Conservation (phyloP, 208 protist species). For the Lotmaria passim region DNA sequence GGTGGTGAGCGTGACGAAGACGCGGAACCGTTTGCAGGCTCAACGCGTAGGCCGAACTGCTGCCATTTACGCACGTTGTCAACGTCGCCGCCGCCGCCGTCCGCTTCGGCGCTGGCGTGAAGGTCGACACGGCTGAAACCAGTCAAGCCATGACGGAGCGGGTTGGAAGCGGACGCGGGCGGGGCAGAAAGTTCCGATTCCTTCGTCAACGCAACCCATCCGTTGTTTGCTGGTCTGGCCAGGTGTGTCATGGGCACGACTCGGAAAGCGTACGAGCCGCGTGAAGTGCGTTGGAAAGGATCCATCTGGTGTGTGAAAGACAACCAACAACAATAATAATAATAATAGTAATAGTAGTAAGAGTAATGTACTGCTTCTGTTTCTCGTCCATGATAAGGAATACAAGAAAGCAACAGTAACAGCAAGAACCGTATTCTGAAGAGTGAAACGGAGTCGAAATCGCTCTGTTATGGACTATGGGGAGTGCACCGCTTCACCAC, state of each 20-base stretch:
- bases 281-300: slow-evolving; percentile 15
- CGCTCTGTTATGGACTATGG: no score
- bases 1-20: neutral
- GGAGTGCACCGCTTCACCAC: no score
- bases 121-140: neutral
- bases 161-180: neutral
- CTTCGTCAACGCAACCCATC: neutral
- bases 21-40: neutral
- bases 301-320: slow-evolving; percentile 19
- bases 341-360: no score
- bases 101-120: neutral
- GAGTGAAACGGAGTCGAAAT: no score
- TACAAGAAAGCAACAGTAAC: no score
- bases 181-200: neutral
- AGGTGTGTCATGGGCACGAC: slow-evolving; percentile 37
- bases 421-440: no score
- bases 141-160: neutral
- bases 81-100: neutral
- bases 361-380: no score
- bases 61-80: slow-evolving; percentile 33
- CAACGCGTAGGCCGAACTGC: slow-evolving; percentile 33
- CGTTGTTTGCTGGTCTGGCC: neutral
- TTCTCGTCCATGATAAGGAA: no score
- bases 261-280: slow-evolving; percentile 18
- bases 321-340: neutral